Evolutionary conservation across 371 early-diverging fungal genomes (phyloP), one percentile per base, ranked within the genome.

Genomic region (Massospora cicadina): DNA sequence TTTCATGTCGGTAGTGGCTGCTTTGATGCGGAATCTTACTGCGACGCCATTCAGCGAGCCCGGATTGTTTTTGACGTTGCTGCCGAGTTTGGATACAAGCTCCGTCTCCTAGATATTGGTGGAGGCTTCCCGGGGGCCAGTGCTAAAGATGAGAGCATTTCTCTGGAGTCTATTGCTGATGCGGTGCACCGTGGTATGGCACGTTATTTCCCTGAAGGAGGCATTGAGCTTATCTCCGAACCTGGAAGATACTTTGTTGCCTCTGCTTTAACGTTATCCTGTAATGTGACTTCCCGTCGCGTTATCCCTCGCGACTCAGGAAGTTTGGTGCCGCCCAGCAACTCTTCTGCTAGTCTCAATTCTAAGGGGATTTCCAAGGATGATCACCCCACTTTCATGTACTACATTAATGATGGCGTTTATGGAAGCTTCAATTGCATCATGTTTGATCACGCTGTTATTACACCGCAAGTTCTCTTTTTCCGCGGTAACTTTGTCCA

Each of bases 401-500:
- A 87, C 79, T 98, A 98, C 76, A 82, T 98, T 72, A 96, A 95
- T 74, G 98, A 98, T 71, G 98, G 98, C 67, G 85, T 94, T 77
- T 98, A 98, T 71, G 95, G 94, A 61, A 85, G 89, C 71, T 96
- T 98, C 82, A 98, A 98, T 80, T 93, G 95, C 76, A 85, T 95
- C 78, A 81, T 91, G 69, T 98, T 94, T 78, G 98, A 98, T 79
- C 97, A 98, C 73, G 87, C 84, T 65, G 77, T 79, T 24, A 87
- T 89, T 24, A 66, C 72, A 66, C 89, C 96, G 58, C 71, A 81
- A 63, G 83, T 87, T 55, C 77, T 89, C 30, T 69, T 59, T 61
- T 71, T 70, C 65, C 68, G 70, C 12, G 63, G 64, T 3, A 57
- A 30, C 2, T 27, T 23, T n/a, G 57, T 23, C 24, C 27, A 55